These are phyloP conservation scores for Phytomonas francai DNA, from an alignment of 208 protist species.

Conservation along the genomic window DNA sequence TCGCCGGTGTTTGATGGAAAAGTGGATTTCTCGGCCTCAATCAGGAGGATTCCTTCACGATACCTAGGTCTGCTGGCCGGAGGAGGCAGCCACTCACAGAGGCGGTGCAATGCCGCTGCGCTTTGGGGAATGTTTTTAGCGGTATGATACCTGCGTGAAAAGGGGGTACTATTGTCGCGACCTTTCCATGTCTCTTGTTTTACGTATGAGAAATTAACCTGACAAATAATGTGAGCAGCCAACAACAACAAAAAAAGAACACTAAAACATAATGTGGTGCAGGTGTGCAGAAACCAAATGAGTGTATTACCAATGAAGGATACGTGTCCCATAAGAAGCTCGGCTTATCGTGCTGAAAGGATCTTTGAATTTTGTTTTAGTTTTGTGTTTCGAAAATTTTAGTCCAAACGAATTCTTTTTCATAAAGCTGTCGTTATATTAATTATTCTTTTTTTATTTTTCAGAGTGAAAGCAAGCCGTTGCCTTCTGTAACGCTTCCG, in stretches of 20 bases:
- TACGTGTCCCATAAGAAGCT: no score
- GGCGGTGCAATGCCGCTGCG: not conserved
- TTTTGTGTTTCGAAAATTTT: not conserved
- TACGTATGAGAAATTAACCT: not conserved
- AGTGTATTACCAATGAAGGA: no score
- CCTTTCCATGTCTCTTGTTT: not conserved
- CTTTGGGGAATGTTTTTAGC: not conserved
- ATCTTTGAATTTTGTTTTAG: not conserved
- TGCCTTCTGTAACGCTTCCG: not conserved
- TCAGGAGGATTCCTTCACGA: not conserved
- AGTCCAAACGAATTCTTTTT: not conserved
- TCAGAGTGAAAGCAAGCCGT: not conserved
- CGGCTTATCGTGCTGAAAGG: no score
- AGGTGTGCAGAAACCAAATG: no score
- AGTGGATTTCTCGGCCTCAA: not conserved
- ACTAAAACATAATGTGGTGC: not conserved
- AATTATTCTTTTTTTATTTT: not conserved
- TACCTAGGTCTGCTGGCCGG: not conserved
- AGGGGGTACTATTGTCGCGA: not conserved
- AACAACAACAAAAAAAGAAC: not conserved
- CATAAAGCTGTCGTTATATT: not conserved
- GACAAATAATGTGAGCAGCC: no score
- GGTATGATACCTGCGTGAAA: not conserved
- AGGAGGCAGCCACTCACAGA: not conserved
- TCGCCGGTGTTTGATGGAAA: not conserved